These are phyloP conservation scores for Hibiscus trionum DNA, from an alignment of 345 rosid species.

Conservation along the genomic window DNA sequence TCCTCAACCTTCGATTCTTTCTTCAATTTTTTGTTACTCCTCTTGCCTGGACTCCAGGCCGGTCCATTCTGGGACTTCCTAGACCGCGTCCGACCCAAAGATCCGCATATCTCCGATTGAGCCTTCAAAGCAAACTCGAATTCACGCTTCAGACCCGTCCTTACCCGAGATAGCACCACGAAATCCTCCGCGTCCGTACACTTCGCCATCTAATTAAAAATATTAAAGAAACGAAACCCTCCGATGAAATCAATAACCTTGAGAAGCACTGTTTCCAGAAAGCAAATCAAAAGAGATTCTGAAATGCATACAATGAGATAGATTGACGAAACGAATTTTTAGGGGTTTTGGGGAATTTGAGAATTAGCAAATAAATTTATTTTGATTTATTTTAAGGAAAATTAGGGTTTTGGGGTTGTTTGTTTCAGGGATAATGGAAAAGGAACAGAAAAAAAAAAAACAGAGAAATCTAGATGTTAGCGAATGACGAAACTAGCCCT, in stretches of 20 bases:
- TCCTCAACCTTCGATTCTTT: background rate
- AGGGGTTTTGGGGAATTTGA: background rate
- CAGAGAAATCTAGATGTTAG: no score
- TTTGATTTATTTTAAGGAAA: background rate
- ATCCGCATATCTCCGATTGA: conserved; percentile 75
- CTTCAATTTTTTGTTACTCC: conserved; percentile 28
- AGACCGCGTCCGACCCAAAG: conserved; percentile 69
- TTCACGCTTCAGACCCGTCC: conserved; percentile 79
- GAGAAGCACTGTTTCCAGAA: background rate
- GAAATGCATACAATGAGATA: background rate
- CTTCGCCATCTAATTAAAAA: conserved; percentile 37
- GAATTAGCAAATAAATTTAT: background rate
- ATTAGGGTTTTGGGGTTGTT: conserved; percentile 18
- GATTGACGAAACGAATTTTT: background rate
- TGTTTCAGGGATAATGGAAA: background rate
- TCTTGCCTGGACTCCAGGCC: background rate
- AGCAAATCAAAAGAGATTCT: background rate
- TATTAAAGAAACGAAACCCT: background rate
- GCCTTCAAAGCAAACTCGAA: conserved; percentile 72
- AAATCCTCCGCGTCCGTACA: conserved; percentile 46
- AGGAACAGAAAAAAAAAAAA: background rate
- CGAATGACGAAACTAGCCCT: no score
- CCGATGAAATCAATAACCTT: background rate
- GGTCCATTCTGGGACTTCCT: conserved; percentile 20
- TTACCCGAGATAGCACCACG: conserved; percentile 46